Base-by-base conservation (phyloP, 139 green algal species). In the Coelastrella sp. region DNA sequence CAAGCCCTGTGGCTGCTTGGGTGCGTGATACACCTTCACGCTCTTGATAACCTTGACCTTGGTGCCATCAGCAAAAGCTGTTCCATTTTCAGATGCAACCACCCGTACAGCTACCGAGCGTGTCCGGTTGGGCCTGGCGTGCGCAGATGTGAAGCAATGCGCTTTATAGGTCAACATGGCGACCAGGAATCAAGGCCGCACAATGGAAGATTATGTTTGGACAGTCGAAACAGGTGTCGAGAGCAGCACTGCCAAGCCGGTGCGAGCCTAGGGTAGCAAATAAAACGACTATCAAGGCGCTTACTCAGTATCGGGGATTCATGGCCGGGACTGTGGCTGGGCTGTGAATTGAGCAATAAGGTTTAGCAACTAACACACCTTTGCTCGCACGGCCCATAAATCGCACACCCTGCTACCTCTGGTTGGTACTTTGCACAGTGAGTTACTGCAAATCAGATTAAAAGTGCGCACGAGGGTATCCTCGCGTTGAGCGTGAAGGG, bases 11-110 rank as follows among this genome's bases (percentile, higher is more conserved):
- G 92, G 89, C 22, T 93, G 92, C 78, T 95, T 95, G 7, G 90
- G 91, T 6, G 94, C 93, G 76, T 95, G 93, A 80, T 87, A 96
- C 13, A 97, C 89, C 68, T 93, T 96, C 4, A 97, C 68, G 5
- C 91, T 23, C 0, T 76, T 74, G 0, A 77, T 86, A 10, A 97
- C 94, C 76, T 93, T 94, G 13, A 97, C 93, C 22, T 88, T 83
- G 6, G 77, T 61, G 5, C 94, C 94, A 22, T 92, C 92, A 10
- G 64, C 59, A 65, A 96, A 60, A 16, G 23, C 23, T 16, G n/a
- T n/a, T 13, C 85, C 85, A 8, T 90, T 84, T 22, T n/a, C 54
- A 23, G 83, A 88, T 5, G 83, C 83, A 57, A 56, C 7, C 3
- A 80, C 66, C 10, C n/a, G 56, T 57, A 73, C 6, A 32, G 77